A percentile compares a stretch with the other conserved stretches of the same genome.
These are phyloP conservation scores for Tardiomyces depauwii DNA, from an alignment of 1,139 yeast species.

Conservation along the genomic window DNA sequence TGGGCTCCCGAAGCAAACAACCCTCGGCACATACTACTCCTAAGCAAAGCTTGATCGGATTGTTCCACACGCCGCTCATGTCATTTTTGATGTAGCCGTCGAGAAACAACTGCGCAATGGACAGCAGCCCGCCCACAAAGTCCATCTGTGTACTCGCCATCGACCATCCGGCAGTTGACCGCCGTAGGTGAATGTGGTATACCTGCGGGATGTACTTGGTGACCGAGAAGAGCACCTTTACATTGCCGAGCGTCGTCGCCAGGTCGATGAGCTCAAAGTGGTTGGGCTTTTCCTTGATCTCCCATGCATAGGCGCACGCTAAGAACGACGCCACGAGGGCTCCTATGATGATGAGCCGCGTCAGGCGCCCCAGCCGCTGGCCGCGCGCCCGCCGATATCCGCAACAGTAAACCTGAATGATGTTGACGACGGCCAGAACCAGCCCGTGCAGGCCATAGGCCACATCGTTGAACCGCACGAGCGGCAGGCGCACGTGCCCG, in stretches of 20 bases:
- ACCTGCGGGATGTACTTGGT: conserved; percentile 56
- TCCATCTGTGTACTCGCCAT: conserved; percentile 39
- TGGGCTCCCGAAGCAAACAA: conserved; percentile 9
- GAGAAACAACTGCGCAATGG: conserved; percentile 38
- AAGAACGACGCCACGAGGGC: conserved; percentile 10
- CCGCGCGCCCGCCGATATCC: conserved; percentile 22
- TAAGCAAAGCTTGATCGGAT: conserved; percentile 24
- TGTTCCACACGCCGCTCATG: conserved; percentile 22
- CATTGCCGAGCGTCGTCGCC: conserved; percentile 34
- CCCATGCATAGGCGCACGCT: conserved; percentile 16
- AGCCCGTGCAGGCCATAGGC: conserved; percentile 35
- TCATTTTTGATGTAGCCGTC: conserved; percentile 25
- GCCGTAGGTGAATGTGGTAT: conserved; percentile 38
- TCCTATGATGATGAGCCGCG: conserved; percentile 6
- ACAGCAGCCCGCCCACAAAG: conserved; percentile 41
- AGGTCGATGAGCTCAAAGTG: conserved; percentile 26
- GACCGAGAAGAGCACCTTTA: conserved; percentile 45
- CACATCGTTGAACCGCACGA: conserved; percentile 35
- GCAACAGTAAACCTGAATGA: conserved; percentile 29
- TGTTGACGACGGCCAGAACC: conserved; percentile 22
- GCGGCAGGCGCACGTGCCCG: conserved; percentile 22
- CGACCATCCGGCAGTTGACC: conserved; percentile 49
- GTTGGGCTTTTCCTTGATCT: conserved; percentile 14
- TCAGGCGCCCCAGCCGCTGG: conserved; percentile 19
- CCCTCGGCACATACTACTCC: conserved; percentile 13